Base-by-base conservation (phyloP, 139 green algal genomes). In the Chlamydomonas sphaeroides region DNA sequence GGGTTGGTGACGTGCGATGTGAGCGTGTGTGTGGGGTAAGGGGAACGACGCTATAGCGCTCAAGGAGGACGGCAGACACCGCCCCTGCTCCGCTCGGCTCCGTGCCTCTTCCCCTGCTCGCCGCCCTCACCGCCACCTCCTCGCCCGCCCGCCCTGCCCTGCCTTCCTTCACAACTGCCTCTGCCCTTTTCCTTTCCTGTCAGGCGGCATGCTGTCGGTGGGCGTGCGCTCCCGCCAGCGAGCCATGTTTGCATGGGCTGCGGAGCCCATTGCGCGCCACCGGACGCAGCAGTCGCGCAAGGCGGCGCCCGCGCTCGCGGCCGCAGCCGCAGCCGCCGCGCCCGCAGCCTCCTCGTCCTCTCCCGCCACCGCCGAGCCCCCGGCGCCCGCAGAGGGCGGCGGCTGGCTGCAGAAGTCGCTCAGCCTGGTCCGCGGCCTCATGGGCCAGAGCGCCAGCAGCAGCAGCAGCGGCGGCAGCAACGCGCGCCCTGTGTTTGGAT, bases 241-340 rank as follows among this genome's bases (percentile, higher is more conserved):
- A 2, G 84, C 78, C 71, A 88, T 88, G 84, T 88, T 80, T 33
- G 84, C 84, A 3, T 88, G 84, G 84, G 82, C 59, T 36, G 68
- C 84, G 36, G 51, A 70, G 25, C 35, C 8, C 0, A 25, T 56
- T 41, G 35, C 61, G 74, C 51, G 65, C 56, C n/a, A 61, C 23
- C 59, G 72, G 36, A 26, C n/a, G 20, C 11, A 33, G 35, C 65
- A 25, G 20, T 17, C 35, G 21, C 35, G 8, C 21, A 36, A 51
- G 32, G 70, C 32, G 35, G 49, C 11, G 59, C 38, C 38, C 11
- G 72, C 53, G n/a, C 49, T 72, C 41, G 63, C 63, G 56, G 72
- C 65, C 51, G 65, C 59, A 65, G n/a, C 68, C 49, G 62, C 48
- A 21, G 71, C 35, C 2, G 70, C 45, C 7, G 45, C n/a, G 17